A percentile compares a stretch with the other conserved stretches of the same genome.
Conservation (phyloP, 2,329 filamentous ascomycete species). For the Microdochium bolleyi region DNA sequence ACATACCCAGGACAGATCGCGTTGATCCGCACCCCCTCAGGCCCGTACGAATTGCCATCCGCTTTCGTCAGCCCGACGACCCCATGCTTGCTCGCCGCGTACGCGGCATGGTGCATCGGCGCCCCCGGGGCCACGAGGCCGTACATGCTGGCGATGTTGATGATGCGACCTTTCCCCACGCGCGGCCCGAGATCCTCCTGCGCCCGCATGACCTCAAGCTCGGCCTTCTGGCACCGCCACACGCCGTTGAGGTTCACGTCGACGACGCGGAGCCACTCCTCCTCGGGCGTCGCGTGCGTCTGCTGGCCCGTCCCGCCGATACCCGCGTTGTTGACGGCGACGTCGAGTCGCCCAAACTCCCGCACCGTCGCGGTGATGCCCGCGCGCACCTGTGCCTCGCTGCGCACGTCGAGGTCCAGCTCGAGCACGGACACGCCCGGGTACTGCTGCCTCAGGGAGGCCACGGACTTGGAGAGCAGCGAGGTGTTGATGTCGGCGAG, state of each 20-base stretch:
- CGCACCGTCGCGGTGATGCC: slow-evolving; percentile 30
- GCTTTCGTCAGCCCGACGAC: slow-evolving; percentile 44
- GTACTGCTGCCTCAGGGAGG: slow-evolving; percentile 24
- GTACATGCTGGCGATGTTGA: slow-evolving; percentile 46
- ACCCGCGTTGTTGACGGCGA: slow-evolving; percentile 48
- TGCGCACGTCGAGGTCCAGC: slow-evolving; percentile 36
- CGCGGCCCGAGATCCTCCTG: slow-evolving; percentile 35
- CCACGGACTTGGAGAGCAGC: slow-evolving; percentile 19
- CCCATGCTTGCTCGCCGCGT: slow-evolving; percentile 44
- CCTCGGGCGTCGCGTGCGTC: slow-evolving; percentile 36
- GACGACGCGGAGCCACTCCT: slow-evolving; percentile 41
- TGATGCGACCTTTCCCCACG: slow-evolving; percentile 39
- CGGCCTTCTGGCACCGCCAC: slow-evolving; percentile 46
- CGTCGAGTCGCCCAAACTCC: slow-evolving; percentile 44
- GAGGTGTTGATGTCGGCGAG: slow-evolving; percentile 34
- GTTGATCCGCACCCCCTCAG: slow-evolving; percentile 47
- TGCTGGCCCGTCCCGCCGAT: slow-evolving; percentile 30
- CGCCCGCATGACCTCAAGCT: slow-evolving; percentile 41
- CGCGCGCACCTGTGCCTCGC: slow-evolving; percentile 30
- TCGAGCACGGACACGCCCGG: slow-evolving; percentile 30
- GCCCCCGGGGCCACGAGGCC: slow-evolving; percentile 32
- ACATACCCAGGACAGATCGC: slow-evolving; percentile 46
- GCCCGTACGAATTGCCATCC: slow-evolving; percentile 44
- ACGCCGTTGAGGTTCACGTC: slow-evolving; percentile 47
- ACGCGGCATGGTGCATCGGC: slow-evolving; percentile 32